These are phyloP conservation scores for Rehmannia glutinosa DNA, from an alignment of 257 asterid species.

Conservation along the genomic window DNA sequence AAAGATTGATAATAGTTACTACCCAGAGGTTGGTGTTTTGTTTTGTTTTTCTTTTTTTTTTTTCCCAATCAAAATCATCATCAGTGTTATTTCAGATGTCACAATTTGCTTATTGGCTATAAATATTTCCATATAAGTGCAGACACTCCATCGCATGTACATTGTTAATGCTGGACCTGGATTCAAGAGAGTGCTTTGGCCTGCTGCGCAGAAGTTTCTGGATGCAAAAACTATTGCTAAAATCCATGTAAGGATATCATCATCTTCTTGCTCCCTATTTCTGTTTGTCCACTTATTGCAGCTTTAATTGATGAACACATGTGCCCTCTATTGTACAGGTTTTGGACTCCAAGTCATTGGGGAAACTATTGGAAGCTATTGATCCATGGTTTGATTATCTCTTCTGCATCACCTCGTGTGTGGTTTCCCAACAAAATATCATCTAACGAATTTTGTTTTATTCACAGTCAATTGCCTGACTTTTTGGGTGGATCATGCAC, in stretches of 20 bases:
- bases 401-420: constrained; percentile 14
- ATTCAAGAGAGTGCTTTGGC: constrained; percentile 92
- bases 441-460: constrained; percentile 17
- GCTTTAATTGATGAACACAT: constrained; percentile 14
- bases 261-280: neutral
- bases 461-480: constrained; percentile 82
- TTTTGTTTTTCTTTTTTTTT: constrained; percentile 12
- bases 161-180: constrained; percentile 93
- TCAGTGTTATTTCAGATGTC: neutral
- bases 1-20: constrained; percentile 72
- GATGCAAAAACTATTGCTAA: constrained; percentile 83
- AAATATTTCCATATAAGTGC: constrained; percentile 18
- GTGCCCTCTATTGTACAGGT: constrained; percentile 44
- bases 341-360: constrained; percentile 76
- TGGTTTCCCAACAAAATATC: constrained; percentile 9
- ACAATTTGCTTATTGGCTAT: neutral
- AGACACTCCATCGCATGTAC: constrained; percentile 90
- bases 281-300: neutral
- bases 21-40: constrained; percentile 86
- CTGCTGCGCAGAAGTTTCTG: constrained; percentile 84
- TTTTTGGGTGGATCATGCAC: constrained; percentile 91
- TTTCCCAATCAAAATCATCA: neutral
- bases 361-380: constrained; percentile 68
- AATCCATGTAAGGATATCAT: constrained; percentile 53
- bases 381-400: constrained; percentile 56